Conservation (phyloP, 129 eudicot species). For the Mikania micrantha region DNA sequence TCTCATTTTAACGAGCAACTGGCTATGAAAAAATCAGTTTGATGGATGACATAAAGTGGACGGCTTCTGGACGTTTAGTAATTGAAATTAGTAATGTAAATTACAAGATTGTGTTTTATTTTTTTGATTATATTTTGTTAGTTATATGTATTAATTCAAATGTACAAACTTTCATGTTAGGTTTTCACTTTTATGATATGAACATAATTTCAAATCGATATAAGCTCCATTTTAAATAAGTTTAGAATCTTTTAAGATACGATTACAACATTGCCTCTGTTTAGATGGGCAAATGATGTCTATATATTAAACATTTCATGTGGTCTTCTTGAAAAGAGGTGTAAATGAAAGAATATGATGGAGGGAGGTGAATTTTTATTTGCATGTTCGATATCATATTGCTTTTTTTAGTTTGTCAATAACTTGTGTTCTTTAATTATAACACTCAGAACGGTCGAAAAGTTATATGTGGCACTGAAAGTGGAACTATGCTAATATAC, state of each 20-base stretch:
- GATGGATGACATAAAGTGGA: not conserved
- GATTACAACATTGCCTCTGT: not conserved
- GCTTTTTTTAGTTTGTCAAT: not conserved
- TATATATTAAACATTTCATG: not conserved
- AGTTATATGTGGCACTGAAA: constrained; percentile 91
- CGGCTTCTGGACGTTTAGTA: not conserved
- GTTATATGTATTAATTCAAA: not conserved
- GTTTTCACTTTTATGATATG: not conserved
- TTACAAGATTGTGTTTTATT: not conserved
- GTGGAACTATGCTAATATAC: constrained; percentile 72
- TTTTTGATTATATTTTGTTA: not conserved
- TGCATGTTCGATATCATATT: not conserved
- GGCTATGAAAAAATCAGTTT: not conserved
- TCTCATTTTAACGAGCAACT: not conserved
- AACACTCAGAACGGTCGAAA: constrained; percentile 76
- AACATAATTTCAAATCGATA: not conserved
- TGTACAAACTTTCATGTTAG: not conserved
- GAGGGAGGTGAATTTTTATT: not conserved
- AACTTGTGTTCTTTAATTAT: constrained; percentile 4
- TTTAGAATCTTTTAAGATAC: not conserved
- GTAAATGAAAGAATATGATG: not conserved
- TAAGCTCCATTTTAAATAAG: not conserved
- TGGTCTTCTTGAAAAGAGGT: not conserved
- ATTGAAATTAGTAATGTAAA: not conserved
- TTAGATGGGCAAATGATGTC: not conserved